phyloP scores from a whole-genome alignment of 1,139 yeast species.

The Pneumocystis wakefieldiae region DNA sequence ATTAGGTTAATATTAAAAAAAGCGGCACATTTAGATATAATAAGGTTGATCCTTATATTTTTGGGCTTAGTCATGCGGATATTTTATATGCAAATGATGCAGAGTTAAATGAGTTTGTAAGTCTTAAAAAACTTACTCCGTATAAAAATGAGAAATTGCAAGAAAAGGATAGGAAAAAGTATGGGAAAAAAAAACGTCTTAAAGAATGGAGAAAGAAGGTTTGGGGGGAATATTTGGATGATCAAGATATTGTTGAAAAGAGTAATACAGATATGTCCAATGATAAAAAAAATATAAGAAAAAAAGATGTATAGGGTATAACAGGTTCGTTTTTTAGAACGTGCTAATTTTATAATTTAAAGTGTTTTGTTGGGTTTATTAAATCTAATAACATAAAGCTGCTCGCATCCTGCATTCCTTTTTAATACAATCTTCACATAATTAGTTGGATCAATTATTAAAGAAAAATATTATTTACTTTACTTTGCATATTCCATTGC shows the following conservation, averaged over 20 bases:
- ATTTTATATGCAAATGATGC: slow-evolving; percentile 80
- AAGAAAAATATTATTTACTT: background rate
- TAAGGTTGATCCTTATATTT: slow-evolving; percentile 89
- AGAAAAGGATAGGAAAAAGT: slow-evolving; percentile 68
- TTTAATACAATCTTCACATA: slow-evolving; percentile 3
- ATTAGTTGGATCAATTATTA: background rate
- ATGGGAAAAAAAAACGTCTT: slow-evolving; percentile 64
- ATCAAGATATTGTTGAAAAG: background rate
- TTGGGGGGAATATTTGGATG: slow-evolving; percentile 27
- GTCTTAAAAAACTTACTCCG: slow-evolving; percentile 86
- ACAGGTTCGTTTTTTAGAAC: background rate
- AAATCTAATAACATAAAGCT: slow-evolving; percentile 9
- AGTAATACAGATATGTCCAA: background rate
- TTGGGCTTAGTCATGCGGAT: slow-evolving; percentile 74
- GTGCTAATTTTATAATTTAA: background rate
- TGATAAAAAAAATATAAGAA: background rate
- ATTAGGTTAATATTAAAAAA: slow-evolving; percentile 31
- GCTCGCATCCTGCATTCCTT: slow-evolving; percentile 11
- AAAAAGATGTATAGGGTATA: background rate
- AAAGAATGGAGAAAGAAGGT: slow-evolving; percentile 83
- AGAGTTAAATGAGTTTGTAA: slow-evolving; percentile 67
- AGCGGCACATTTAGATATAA: slow-evolving; percentile 73
- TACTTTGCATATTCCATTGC: background rate
- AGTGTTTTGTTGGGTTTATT: background rate
- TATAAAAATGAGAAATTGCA: slow-evolving; percentile 64